phyloP scores from a whole-genome alignment of 768 basidiomycete species.

The Rhodosporidiobolus sp. region DNA sequence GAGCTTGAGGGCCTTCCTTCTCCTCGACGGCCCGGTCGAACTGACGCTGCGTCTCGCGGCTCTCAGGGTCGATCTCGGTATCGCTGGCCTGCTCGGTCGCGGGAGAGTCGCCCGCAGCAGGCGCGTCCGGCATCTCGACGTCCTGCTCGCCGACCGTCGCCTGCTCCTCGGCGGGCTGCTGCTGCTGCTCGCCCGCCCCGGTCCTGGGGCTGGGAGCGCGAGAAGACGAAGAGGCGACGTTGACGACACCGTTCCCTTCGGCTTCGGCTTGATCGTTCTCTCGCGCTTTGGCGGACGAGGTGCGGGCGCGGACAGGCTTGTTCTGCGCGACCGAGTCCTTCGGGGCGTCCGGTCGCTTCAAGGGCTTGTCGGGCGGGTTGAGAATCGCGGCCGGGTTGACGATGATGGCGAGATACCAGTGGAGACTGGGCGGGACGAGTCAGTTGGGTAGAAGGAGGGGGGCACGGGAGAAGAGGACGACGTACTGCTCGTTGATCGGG shows the following conservation, averaged over 20 bases:
- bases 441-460: not conserved
- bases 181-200: no score
- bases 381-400: slow-evolving; percentile 68
- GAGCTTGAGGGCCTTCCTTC: not conserved
- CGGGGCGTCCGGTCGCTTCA: not conserved
- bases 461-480: slow-evolving; percentile 2
- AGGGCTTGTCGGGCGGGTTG: slow-evolving; percentile 14
- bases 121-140: no score
- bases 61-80: no score
- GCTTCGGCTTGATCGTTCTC: not conserved
- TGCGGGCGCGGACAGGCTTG: not conserved
- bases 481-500: slow-evolving; percentile 94
- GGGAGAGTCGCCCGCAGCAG: no score
- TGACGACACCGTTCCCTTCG: not conserved
- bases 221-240: not conserved
- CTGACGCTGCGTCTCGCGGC: no score
- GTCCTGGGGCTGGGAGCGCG: not conserved
- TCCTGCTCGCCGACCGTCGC: no score
- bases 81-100: no score
- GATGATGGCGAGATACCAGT: slow-evolving; percentile 97
- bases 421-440: slow-evolving; percentile 60
- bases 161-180: not conserved
- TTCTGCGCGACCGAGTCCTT: not conserved
- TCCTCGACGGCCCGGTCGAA: not conserved
- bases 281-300: not conserved